These are phyloP conservation scores for Davidsoniella neocaledoniae DNA, from an alignment of 2,329 filamentous ascomycete species.

Conservation along the genomic window DNA sequence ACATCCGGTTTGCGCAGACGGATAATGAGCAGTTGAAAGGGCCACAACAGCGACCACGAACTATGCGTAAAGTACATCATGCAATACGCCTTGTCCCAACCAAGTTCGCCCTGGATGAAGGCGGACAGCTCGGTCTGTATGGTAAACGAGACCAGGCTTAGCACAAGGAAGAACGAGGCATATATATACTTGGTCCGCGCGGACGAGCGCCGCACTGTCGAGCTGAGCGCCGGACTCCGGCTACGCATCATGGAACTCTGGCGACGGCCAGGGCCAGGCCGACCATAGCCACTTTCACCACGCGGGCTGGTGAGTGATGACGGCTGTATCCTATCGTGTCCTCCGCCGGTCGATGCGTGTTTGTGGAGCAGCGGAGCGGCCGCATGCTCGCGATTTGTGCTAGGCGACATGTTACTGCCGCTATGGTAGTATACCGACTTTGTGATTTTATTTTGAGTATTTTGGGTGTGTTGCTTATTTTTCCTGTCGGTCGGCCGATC, in stretches of 20 bases:
- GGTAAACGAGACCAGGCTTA: slow-evolving; percentile 77
- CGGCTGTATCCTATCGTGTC: neutral
- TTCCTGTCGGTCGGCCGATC: too few relatives aligned
- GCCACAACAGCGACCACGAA: slow-evolving; percentile 85
- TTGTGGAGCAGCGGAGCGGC: slow-evolving; percentile 10
- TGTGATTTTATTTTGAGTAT: too few relatives aligned
- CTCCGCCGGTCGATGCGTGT: neutral
- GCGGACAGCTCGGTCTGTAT: slow-evolving; percentile 91
- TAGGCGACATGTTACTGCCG: neutral
- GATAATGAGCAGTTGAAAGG: slow-evolving; percentile 62
- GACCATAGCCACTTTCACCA: neutral
- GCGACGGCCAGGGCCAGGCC: slow-evolving; percentile 7
- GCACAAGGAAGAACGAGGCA: slow-evolving; percentile 63
- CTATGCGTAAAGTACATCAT: slow-evolving; percentile 98
- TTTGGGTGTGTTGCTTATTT: too few relatives aligned
- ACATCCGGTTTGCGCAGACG: slow-evolving; percentile 62
- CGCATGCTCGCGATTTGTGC: slow-evolving; percentile 2
- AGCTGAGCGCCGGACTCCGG: slow-evolving; percentile 41
- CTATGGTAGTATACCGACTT: too few relatives aligned
- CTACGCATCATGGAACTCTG: slow-evolving; percentile 58
- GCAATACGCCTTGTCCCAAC: slow-evolving; percentile 98
- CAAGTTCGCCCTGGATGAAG: slow-evolving; percentile 80
- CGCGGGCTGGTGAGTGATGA: neutral
- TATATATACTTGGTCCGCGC: slow-evolving; percentile 75
- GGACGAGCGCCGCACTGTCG: slow-evolving; percentile 23